Base-by-base conservation (phyloP, 192 early-diverging fungal species). In the Rhizophagus sp. region DNA sequence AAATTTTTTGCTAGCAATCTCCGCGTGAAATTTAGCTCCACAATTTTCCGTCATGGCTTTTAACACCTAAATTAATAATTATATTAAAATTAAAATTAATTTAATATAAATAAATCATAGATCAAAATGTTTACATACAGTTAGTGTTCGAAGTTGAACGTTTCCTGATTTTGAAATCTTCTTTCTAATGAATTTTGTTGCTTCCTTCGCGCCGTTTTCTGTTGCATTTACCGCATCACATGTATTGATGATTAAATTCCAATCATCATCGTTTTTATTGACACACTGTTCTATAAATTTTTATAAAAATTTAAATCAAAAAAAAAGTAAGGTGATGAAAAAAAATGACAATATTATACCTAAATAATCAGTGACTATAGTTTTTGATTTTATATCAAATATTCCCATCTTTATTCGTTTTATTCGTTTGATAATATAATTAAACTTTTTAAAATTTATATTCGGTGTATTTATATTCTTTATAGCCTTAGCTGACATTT, bases 1-100 rank as follows among this genome's bases (percentile, higher is more conserved):
- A n/a, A 76, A 76, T 25, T 76, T 76, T 62, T 76, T 76, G 1
- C 39, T 62, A 8, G 75, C 75, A 12, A 76, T 64, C 41, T 76
- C 75, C 1, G 75, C 75, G 62, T 76, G 75, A 76, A 76, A 76
- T 41, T 62, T 76, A 15, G 75, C 75, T 13, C 75, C 75, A 64
- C 75, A 76, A 64, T 76, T 76, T 8, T 76, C 75, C 11, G 62
- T 57, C 62, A 76, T 41, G n/a, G 75, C 17, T 76, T 64, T 62
- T 11, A 76, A 3, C 15, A 76, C 27, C 75, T 76, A 44, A 36
- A 36, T 36, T 36, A 36, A 36, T 36, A 36, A 36, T 41, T 50
- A 1, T 12, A 25, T 33, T 36, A 2, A 24, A 9, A 47, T 0
- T 22, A 1, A 22, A 22, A 10, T 22, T n/a, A 70, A 33, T 22